Evolutionary conservation across 1,139 yeast species (phyloP).

Genomic region (Kodamaea arcana): DNA sequence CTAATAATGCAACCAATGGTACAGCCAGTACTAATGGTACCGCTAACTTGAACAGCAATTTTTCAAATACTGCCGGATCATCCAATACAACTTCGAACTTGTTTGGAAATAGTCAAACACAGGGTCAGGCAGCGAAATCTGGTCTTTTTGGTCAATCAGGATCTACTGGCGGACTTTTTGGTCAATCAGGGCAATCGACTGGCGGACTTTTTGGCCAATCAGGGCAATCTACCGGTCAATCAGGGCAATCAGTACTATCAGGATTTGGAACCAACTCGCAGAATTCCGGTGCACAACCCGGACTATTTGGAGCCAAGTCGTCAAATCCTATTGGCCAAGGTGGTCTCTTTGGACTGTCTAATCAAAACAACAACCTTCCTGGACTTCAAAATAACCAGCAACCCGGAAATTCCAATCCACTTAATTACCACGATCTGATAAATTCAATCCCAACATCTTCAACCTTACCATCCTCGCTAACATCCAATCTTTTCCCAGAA

Average conservation of each 20-base stretch:
- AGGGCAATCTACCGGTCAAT: neutral
- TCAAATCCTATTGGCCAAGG: no score
- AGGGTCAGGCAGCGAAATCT: neutral
- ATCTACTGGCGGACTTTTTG: constrained; percentile 20
- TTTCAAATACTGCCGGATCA: neutral
- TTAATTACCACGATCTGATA: constrained; percentile 23
- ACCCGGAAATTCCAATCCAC: no score
- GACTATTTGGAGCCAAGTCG: no score
- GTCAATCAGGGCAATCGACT: constrained; percentile 9
- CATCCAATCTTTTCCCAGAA: constrained; percentile 24
- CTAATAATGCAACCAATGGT: neutral
- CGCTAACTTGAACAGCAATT: neutral
- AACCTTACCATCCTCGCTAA: constrained; percentile 38
- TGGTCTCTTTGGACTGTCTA: no score
- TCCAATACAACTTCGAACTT: no score
- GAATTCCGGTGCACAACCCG: no score
- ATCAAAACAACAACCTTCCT: no score
- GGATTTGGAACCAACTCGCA: no score
- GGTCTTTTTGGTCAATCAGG: constrained; percentile 8
- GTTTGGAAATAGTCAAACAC: neutral
- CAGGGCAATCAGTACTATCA: no score
- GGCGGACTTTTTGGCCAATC: no score
- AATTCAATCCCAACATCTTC: constrained; percentile 13
- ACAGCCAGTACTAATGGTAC: neutral
- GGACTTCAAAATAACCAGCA: no score